Evolutionary conservation across 306 rosid species (phyloP), one percentile per base, ranked within the genome.

Genomic region (Pyrus bretschneideri): DNA sequence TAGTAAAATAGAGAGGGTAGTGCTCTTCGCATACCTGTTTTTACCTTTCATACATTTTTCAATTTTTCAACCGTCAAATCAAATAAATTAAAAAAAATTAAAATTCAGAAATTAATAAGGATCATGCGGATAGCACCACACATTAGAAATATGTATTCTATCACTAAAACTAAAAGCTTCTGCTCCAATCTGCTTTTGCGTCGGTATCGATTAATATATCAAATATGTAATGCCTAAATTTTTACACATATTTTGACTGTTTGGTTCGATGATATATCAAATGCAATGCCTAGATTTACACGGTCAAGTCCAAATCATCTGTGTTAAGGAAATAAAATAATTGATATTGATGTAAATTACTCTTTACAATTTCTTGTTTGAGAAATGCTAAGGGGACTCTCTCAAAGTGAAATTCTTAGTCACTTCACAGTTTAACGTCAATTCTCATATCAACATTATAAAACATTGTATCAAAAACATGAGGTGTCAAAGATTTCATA

Each of bases 401-500:
- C 9, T 38, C 2, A 38, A 38, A 38, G 42, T 38, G 42, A 0
- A 2, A 6, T 7, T 38, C 9, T 38, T 7, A 38, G 10, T 38
- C 10, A 7, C 42, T 1, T 38, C 0, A 7, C 42, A 38, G 42
- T 7, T 38, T 38, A 38, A 7, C 42, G 2, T 7, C 2, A 38
- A 38, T 38, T 38, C 0, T 38, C 10, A 7, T 38, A 38, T 38
- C 0, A 38, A 7, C 0, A 7, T 38, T 38, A 38, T 38, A 38
- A 38, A 38, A 7, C 2, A 38, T 38, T 38, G 0, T 38, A 7
- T 10, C 2, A 38, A 38, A 38, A 38, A 7, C 42, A 38, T 38
- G 2, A 38, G 10, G 0, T 7, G 9, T 2, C 10, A 38, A 7
- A 7, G 0, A 38, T 38, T 38, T 0, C 42, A 6, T 7, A 0